Evolutionary conservation across 1,284 basidiomycete species (phyloP).

Genomic region (Somion occarium): DNA sequence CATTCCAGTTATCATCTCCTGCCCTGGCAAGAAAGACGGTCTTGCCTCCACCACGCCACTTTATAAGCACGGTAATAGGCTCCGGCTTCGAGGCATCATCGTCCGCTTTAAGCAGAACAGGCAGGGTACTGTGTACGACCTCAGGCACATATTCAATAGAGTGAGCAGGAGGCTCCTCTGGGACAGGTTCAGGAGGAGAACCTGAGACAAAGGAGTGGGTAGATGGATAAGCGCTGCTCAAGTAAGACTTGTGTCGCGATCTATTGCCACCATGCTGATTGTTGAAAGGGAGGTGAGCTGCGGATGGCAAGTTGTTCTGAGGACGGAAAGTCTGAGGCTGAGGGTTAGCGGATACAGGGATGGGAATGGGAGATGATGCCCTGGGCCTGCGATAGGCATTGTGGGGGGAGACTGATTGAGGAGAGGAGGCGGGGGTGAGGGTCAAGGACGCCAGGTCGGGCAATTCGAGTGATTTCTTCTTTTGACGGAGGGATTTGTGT

Average conservation of each 20-base stretch:
- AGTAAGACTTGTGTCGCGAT: conserved; percentile 29
- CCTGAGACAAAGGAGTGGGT: conserved; percentile 39
- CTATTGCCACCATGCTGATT: too few relatives aligned
- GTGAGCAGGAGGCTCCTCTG: conserved; percentile 19
- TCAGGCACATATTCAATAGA: conserved; percentile 42
- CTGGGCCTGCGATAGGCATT: conserved; percentile 36
- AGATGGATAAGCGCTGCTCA: conserved; percentile 33
- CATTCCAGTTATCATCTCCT: conserved; percentile 71
- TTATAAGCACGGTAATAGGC: conserved; percentile 50
- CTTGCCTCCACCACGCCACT: conserved; percentile 59
- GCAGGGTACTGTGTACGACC: conserved; percentile 59
- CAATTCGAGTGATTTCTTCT: conserved; percentile 72
- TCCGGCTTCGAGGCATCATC: conserved; percentile 29
- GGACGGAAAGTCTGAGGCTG: conserved; percentile 26
- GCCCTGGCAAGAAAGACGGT: conserved; percentile 62
- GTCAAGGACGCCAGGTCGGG: conserved; percentile 68
- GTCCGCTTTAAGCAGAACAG: conserved; percentile 42
- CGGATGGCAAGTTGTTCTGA: conserved; percentile 30
- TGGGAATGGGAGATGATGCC: conserved; percentile 36
- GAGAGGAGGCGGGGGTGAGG: conserved; percentile 41
- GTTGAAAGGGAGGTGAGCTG: conserved; percentile 26
- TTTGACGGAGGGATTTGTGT: conserved; percentile 53
- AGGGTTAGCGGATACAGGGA: conserved; percentile 42
- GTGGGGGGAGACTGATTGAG: conserved; percentile 36
- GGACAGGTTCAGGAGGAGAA: conserved; percentile 21